Conservation (phyloP, 768 basidiomycete genomes). For the Fomitopsis serialis region DNA sequence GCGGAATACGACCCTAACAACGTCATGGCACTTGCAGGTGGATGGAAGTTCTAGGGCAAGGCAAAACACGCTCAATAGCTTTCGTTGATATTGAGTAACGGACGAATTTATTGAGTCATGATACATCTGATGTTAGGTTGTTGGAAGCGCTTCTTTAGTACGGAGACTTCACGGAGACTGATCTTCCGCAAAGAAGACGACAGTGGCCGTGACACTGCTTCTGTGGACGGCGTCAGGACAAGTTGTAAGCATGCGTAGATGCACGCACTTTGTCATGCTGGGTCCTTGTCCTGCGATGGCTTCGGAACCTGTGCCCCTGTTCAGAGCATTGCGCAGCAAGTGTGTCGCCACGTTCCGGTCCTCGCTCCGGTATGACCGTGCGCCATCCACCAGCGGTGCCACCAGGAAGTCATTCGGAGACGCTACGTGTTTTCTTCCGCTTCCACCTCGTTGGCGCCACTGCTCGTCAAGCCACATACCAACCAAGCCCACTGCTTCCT, state of each 20-base stretch:
- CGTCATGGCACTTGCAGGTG: conserved; percentile 64
- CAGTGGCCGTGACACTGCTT: conserved; percentile 29
- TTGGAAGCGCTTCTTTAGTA: too few relatives aligned
- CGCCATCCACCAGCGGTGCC: background rate
- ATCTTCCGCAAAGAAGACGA: conserved; percentile 19
- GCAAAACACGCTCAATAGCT: too few relatives aligned
- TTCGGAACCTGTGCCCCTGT: conserved; percentile 38
- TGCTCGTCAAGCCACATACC: conserved; percentile 38
- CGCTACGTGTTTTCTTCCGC: conserved; percentile 6
- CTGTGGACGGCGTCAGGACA: conserved; percentile 11
- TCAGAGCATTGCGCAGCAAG: conserved; percentile 48
- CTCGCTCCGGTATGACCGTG: conserved; percentile 12
- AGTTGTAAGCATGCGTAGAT: too few relatives aligned
- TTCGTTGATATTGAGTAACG: too few relatives aligned
- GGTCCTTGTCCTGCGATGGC: conserved; percentile 30
- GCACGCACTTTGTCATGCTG: conserved; percentile 32
- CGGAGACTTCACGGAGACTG: background rate
- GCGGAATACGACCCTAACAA: conserved; percentile 45
- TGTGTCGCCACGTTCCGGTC: conserved; percentile 46
- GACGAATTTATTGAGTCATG: too few relatives aligned
- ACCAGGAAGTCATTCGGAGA: background rate
- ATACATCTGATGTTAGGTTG: background rate
- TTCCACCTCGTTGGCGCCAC: background rate
- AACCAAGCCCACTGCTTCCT: conserved; percentile 50
- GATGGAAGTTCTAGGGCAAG: conserved; percentile 40